Evolutionary conservation across 352 stramenopile species (phyloP), one percentile per base, ranked within the genome.

Genomic region (Phytopythium ostracodes): DNA sequence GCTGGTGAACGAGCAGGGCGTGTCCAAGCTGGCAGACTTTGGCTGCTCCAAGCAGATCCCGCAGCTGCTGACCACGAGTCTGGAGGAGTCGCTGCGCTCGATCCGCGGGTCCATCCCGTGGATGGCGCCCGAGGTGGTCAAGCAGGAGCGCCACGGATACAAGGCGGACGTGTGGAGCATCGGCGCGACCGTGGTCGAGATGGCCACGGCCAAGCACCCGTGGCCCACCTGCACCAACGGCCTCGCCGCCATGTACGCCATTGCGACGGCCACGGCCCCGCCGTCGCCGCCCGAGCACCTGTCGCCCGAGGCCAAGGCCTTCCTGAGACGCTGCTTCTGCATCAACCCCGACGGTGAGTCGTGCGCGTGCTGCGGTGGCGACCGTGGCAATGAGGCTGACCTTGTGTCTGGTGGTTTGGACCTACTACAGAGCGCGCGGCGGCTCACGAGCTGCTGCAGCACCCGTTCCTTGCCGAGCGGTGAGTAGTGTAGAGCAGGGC

Each of bases 21-120:
- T 94, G 36, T 85, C 87, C 1, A 97, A 97, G 61, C 70, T 97
- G 7, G 87, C 90, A 2, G 90, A 97, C 70, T 96, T 97, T 70
- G 90, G 90, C 2, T 96, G 87, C 58, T 96, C 87, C 3, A 96
- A 96, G 68, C 84, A 92, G 62, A 73, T 97, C 56, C 81, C 86
- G 20, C 74, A 88, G 40, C 79, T 94, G 59, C 71, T 82, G 31
- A 96, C 86, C 25, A 88, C 72, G 33, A 95, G 79, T 65, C 66
- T 92, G n/a, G 83, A 94, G 27, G 79, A 96, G 56, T 92, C 80
- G 36, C 66, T 96, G 40, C 78, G 79, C 22, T 88, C 78, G 8
- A 96, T 96, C 59, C 77, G 84, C 52, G 89, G 89, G 14, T 95
- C 85, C 6, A 84, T 96, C 7, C 88, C 83, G 12, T 95, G 77